A percentile compares a stretch with the other conserved stretches of the same genome.
Evolutionary conservation across 2,329 filamentous ascomycete species (phyloP).

Genomic region (Pseudopyrenochaeta lycopersici): DNA sequence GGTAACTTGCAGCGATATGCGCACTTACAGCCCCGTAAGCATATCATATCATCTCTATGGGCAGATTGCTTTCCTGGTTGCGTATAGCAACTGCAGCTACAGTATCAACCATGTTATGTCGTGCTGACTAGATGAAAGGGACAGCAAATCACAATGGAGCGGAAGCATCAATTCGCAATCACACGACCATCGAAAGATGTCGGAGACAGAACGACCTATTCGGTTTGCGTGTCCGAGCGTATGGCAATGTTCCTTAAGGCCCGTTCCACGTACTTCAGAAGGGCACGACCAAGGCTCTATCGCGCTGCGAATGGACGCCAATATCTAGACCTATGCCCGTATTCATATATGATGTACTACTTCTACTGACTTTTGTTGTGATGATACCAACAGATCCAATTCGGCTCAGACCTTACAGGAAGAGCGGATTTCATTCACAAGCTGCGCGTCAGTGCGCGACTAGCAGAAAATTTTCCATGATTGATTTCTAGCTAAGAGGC

Average conservation of each 20-base stretch:
- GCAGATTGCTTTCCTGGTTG: no score
- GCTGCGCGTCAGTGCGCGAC: not conserved
- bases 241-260: not conserved
- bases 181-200: not conserved
- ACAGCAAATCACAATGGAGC: not conserved
- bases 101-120: not conserved
- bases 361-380: not conserved
- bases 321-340: not conserved
- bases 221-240: not conserved
- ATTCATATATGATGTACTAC: not conserved
- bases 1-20: no score
- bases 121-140: not conserved
- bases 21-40: no score
- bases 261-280: not conserved
- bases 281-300: not conserved
- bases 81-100: not conserved
- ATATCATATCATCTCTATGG: no score
- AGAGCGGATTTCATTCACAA: not conserved
- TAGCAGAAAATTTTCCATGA: not conserved
- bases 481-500: not conserved
- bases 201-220: not conserved
- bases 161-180: not conserved
- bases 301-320: not conserved
- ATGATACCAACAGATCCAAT: not conserved
- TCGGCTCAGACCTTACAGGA: not conserved